phyloP scores from a whole-genome alignment of 2,329 filamentous ascomycete genomes.

The Sporothrix luriei region DNA sequence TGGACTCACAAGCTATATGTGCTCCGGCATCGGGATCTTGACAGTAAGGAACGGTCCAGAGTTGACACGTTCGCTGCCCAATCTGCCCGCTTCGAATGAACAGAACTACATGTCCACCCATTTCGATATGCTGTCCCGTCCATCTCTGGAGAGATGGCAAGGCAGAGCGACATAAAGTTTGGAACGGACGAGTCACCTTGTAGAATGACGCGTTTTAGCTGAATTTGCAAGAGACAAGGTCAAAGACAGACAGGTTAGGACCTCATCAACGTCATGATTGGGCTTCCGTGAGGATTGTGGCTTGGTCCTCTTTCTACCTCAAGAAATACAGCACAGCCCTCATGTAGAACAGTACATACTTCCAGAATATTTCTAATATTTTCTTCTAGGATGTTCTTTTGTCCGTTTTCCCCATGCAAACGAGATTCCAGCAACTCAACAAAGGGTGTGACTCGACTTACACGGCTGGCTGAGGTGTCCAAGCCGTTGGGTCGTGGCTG shows the following conservation, averaged over 20 bases:
- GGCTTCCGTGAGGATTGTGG: neutral
- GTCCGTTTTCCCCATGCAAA: neutral
- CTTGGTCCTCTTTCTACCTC: neutral
- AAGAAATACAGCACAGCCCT: neutral
- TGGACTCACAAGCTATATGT: neutral
- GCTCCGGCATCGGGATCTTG: neutral
- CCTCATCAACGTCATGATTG: neutral
- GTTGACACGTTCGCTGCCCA: neutral
- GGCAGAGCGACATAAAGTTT: no score
- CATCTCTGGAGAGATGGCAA: neutral
- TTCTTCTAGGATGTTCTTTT: neutral
- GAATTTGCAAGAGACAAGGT: no score
- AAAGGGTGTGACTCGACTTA: constrained; percentile 19
- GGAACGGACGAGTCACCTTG: neutral
- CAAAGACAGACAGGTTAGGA: neutral
- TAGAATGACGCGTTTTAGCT: no score
- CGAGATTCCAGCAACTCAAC: neutral
- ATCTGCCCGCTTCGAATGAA: neutral
- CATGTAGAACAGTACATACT: neutral
- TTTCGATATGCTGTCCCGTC: neutral
- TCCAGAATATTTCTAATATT: neutral
- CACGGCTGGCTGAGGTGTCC: neutral
- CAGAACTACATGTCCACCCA: neutral
- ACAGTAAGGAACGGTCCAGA: no score
- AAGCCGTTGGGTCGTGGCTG: constrained; percentile 26